Percentiles rank a stretch among this genome's conserved stretches.
These are phyloP conservation scores for Patellaria atrata DNA, from an alignment of 495 filamentous ascomycete genomes.

Conservation along the genomic window DNA sequence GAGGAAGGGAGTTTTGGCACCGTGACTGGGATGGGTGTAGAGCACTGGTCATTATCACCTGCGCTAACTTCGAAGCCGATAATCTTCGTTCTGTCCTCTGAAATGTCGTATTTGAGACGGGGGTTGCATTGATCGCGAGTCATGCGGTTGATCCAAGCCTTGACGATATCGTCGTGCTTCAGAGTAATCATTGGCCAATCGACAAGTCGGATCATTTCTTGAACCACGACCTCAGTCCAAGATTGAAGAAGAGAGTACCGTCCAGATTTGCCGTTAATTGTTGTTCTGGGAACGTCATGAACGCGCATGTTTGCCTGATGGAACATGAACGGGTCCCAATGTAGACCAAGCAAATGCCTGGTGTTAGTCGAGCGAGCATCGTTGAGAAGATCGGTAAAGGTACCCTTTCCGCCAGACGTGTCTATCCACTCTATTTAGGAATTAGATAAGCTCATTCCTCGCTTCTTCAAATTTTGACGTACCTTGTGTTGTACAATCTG, in stretches of 20 bases:
- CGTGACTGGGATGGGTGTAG: conserved; percentile 40
- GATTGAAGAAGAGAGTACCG: conserved; percentile 43
- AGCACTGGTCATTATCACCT: conserved; percentile 37
- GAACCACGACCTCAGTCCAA: conserved; percentile 44
- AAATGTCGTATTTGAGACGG: conserved; percentile 33
- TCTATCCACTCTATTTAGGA: conserved; percentile 45
- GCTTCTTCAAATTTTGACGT: no score
- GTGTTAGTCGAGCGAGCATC: conserved; percentile 38
- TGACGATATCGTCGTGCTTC: conserved; percentile 43
- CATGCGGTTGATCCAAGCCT: conserved; percentile 36
- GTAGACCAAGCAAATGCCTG: conserved; percentile 39
- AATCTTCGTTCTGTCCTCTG: conserved; percentile 30
- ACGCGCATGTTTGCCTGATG: conserved; percentile 48
- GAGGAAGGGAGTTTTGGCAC: conserved; percentile 31
- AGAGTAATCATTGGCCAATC: conserved; percentile 42
- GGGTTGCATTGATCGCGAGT: conserved; percentile 41
- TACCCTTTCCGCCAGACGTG: conserved; percentile 38
- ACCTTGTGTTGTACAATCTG: conserved; percentile 42
- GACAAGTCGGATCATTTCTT: conserved; percentile 44
- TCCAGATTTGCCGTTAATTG: conserved; percentile 35
- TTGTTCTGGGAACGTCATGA: conserved; percentile 31
- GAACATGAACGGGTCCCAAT: conserved; percentile 38
- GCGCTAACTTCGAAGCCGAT: conserved; percentile 36
- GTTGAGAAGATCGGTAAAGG: conserved; percentile 35
- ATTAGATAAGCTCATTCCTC: no score